Evolutionary conservation across 2,329 filamentous ascomycete genomes (phyloP), one percentile per base, ranked within the genome.

Genomic region (Mycosphaerella arachidis): DNA sequence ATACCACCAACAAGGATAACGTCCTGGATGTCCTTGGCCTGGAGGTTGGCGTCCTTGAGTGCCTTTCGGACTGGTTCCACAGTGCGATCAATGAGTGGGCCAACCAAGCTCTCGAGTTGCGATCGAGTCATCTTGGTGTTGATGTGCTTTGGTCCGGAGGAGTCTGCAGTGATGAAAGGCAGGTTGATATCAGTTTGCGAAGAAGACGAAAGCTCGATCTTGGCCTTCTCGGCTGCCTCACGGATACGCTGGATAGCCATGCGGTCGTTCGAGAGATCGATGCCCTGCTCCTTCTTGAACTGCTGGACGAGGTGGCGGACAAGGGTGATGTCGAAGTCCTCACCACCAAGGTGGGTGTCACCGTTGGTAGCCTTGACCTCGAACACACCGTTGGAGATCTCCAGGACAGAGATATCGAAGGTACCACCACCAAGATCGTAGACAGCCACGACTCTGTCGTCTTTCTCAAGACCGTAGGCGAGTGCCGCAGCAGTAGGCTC

Each of bases 211-310:
- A 97, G 84, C 82, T 97, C 93, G 73, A 97, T 97, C 91, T 97
- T 97, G 75, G 93, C 93, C 87, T 97, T 97, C 86, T 97, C 93
- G 70, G 92, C 92, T 70, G 92, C 93, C 83, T 97, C 93, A 81
- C 93, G 92, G 77, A 97, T 97, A 86, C 93, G 89, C 86, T 97
- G 93, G 75, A 97, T 96, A 71, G 93, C 93, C 92, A 97, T 97
- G 77, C 93, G 92, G 82, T 97, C 93, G 74, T 80, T 81, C 61
- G 91, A 90, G 69, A 97, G 86, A 76, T 97, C 93, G 67, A 97
- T 89, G 66, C 90, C 88, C 66, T 91, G 91, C 70, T 96, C 91
- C 81, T 91, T 93, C 90, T 97, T 97, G 86, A 97, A 97, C 75
- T 95, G 88, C 77, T 91, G 84, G 67, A 97, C 91, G 61, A 97